These are phyloP conservation scores for Aspergillus kassunensis DNA, from an alignment of 495 filamentous ascomycete species.

Conservation along the genomic window DNA sequence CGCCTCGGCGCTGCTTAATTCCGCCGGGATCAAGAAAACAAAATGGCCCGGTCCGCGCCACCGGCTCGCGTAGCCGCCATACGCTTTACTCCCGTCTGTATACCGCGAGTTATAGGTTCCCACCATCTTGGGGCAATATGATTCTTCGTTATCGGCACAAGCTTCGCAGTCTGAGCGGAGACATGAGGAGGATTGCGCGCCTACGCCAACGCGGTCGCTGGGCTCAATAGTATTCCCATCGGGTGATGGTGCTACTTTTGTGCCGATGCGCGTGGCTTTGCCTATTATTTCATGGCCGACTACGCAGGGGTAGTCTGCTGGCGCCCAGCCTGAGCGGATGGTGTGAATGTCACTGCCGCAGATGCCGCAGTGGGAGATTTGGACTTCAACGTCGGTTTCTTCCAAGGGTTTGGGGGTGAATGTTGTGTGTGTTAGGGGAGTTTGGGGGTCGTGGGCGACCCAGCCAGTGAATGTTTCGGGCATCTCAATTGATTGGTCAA, in stretches of 20 bases:
- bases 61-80: conserved; percentile 68
- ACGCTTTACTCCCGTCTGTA: conserved; percentile 53
- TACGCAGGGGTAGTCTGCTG: conserved; percentile 64
- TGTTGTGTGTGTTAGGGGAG: conserved; percentile 66
- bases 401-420: conserved; percentile 77
- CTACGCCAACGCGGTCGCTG: conserved; percentile 83
- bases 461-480: conserved; percentile 69
- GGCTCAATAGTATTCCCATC: conserved; percentile 46
- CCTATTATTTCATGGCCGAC: conserved; percentile 89
- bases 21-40: conserved; percentile 72
- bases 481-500: too few species aligned
- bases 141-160: conserved; percentile 58
- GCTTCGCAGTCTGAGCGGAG: conserved; percentile 62
- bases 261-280: conserved; percentile 45
- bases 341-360: conserved; percentile 79
- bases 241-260: background rate
- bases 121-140: conserved; percentile 61
- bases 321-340: conserved; percentile 69
- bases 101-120: conserved; percentile 70
- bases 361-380: conserved; percentile 75
- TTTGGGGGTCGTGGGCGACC: conserved; percentile 66
- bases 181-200: conserved; percentile 73
- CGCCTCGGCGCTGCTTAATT: conserved; percentile 50
- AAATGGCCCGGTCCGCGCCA: conserved; percentile 71
- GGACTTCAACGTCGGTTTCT: conserved; percentile 62